Percentiles rank a stretch among this genome's conserved stretches.
These are phyloP conservation scores for Kickxella alabastrina DNA, from an alignment of 192 early-diverging fungal genomes.

Conservation along the genomic window DNA sequence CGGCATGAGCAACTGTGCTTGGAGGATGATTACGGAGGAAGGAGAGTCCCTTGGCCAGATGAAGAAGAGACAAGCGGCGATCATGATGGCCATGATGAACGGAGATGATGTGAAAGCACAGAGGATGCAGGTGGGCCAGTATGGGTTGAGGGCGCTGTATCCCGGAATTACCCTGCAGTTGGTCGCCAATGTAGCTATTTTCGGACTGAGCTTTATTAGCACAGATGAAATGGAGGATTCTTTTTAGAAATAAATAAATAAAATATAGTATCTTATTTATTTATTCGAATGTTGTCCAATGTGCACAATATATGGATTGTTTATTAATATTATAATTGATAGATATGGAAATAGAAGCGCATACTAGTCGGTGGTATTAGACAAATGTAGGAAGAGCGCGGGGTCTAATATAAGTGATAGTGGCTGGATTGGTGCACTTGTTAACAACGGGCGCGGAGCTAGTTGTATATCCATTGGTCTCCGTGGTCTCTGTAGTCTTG, in stretches of 20 bases:
- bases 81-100: background rate
- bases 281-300: no score
- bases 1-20: slow-evolving; percentile 63
- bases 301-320: no score
- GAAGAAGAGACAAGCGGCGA: slow-evolving; percentile 11
- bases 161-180: slow-evolving; percentile 65
- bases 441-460: no score
- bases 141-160: slow-evolving; percentile 66
- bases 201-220: slow-evolving; percentile 59
- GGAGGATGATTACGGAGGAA: slow-evolving; percentile 71
- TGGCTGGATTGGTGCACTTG: no score
- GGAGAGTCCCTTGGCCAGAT: slow-evolving; percentile 49
- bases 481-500: no score
- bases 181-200: slow-evolving; percentile 56
- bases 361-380: no score
- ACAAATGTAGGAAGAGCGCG: no score
- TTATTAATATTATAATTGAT: no score
- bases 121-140: slow-evolving; percentile 31
- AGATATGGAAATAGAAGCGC: no score
- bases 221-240: slow-evolving; percentile 44
- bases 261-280: background rate
- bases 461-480: no score
- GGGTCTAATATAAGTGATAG: no score
- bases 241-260: slow-evolving; percentile 8
- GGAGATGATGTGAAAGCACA: slow-evolving; percentile 3